Percentiles rank a stretch among this genome's conserved stretches.
These are phyloP conservation scores for Candida stauntonica DNA, from an alignment of 805 yeast species.

Conservation along the genomic window DNA sequence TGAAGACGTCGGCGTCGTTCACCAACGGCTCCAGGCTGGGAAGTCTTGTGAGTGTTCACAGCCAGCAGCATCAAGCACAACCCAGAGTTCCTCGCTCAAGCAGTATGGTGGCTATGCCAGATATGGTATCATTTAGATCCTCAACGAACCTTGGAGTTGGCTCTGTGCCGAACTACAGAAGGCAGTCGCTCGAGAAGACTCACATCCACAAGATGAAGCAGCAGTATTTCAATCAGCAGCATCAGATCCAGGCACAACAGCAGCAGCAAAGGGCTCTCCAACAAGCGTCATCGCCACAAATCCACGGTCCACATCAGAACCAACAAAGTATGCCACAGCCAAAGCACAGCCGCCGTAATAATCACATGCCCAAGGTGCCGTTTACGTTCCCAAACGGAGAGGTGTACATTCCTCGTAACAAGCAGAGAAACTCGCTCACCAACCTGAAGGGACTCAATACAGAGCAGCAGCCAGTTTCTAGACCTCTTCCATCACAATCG, in stretches of 20 bases:
- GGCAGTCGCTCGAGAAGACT: slow-evolving; percentile 10
- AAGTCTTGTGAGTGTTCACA: neutral
- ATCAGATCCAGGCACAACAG: slow-evolving; percentile 3
- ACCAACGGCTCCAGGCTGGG: slow-evolving; percentile 1
- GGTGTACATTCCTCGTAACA: slow-evolving; percentile 27
- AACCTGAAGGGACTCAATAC: slow-evolving; percentile 10
- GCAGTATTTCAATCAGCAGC: slow-evolving; percentile 8
- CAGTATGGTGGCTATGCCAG: neutral
- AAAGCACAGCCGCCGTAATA: slow-evolving; percentile 11
- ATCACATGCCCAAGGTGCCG: slow-evolving; percentile 17
- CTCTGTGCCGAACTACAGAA: slow-evolving; percentile 4
- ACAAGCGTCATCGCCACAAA: neutral
- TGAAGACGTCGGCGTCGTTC: slow-evolving; percentile 4
- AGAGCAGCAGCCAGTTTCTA: neutral
- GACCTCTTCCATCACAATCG: neutral
- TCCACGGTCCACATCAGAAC: slow-evolving; percentile 2
- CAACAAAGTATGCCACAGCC: slow-evolving; percentile 5
- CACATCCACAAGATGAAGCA: slow-evolving; percentile 12
- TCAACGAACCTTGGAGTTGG: neutral
- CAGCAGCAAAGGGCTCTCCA: slow-evolving; percentile 1
- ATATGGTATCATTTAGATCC: neutral
- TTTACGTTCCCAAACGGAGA: slow-evolving; percentile 30
- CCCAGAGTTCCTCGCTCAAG: neutral
- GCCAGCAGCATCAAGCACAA: neutral
- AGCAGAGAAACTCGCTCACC: slow-evolving; percentile 20